Conservation (phyloP, 2,329 filamentous ascomycete species). For the Cryphonectria naterciae region DNA sequence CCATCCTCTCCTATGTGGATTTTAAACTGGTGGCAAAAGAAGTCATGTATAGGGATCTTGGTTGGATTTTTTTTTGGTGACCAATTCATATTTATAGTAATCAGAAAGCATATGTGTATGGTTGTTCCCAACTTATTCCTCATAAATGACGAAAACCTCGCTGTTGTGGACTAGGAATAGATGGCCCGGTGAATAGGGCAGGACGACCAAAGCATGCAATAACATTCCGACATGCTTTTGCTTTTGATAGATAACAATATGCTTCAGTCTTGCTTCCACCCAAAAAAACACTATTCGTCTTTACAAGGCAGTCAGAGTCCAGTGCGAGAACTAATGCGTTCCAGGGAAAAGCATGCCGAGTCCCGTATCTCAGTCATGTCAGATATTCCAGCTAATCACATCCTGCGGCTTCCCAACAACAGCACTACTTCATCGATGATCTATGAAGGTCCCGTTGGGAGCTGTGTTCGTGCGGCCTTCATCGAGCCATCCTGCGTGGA, state of each 20-base stretch:
- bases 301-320: background rate
- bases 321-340: background rate
- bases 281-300: background rate
- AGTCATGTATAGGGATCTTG: too few relatives aligned
- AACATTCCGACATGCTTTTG: background rate
- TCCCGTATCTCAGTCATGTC: too few relatives aligned
- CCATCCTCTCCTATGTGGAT: too few relatives aligned
- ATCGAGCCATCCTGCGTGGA: conserved; percentile 42
- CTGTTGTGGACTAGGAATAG: background rate
- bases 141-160: background rate
- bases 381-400: background rate
- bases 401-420: conserved; percentile 29
- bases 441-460: conserved; percentile 30
- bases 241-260: background rate
- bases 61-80: too few relatives aligned
- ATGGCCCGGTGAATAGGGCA: background rate
- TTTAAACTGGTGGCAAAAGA: too few relatives aligned
- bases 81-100: too few relatives aligned
- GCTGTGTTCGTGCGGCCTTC: conserved; percentile 42
- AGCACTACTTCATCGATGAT: conserved; percentile 36
- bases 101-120: too few relatives aligned
- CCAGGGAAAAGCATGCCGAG: background rate
- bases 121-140: too few relatives aligned
- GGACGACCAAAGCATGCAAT: background rate
- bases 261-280: background rate